phyloP scores from a whole-genome alignment of 2,329 filamentous ascomycete genomes.

The Pseudogymnoascus sp. region DNA sequence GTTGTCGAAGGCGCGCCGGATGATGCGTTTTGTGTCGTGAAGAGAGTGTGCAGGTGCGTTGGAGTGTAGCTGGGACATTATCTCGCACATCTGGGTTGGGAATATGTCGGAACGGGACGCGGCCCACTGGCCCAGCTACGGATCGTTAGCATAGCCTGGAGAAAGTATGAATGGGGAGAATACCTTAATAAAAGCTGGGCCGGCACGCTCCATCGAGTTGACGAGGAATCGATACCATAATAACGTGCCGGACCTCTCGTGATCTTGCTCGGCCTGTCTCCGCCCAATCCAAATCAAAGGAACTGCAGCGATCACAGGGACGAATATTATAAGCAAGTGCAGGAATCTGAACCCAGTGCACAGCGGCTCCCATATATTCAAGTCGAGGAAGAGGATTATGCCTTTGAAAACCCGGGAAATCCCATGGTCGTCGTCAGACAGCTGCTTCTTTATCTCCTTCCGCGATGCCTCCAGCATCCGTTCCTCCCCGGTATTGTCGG shows the following conservation, averaged over 20 bases:
- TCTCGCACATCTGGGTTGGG: slow-evolving; percentile 78
- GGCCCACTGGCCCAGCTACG: slow-evolving; percentile 89
- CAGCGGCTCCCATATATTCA: slow-evolving; percentile 73
- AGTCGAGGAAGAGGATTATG: slow-evolving; percentile 59
- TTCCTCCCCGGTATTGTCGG: slow-evolving; percentile 65
- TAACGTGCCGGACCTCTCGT: slow-evolving; percentile 71
- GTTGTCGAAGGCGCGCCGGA: slow-evolving; percentile 74
- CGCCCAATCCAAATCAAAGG: slow-evolving; percentile 74
- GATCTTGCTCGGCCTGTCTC: slow-evolving; percentile 53
- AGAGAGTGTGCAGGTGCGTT: slow-evolving; percentile 89
- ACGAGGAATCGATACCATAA: slow-evolving; percentile 96
- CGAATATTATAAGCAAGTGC: slow-evolving; percentile 79
- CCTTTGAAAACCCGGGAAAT: slow-evolving; percentile 49
- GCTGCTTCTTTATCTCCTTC: slow-evolving; percentile 63
- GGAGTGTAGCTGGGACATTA: slow-evolving; percentile 93
- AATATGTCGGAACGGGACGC: slow-evolving; percentile 96
- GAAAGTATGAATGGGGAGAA: slow-evolving; percentile 10
- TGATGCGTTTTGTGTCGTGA: slow-evolving; percentile 65
- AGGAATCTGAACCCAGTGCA: slow-evolving; percentile 83
- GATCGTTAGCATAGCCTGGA: slow-evolving; percentile 16
- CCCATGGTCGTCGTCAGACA: slow-evolving; percentile 53
- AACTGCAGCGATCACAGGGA: slow-evolving; percentile 75
- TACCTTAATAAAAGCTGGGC: slow-evolving; percentile 95
- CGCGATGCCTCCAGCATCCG: slow-evolving; percentile 81
- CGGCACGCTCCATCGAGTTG: slow-evolving; percentile 80